Conservation (phyloP, 2,329 filamentous ascomycete species). For the Trichoderma koningii region DNA sequence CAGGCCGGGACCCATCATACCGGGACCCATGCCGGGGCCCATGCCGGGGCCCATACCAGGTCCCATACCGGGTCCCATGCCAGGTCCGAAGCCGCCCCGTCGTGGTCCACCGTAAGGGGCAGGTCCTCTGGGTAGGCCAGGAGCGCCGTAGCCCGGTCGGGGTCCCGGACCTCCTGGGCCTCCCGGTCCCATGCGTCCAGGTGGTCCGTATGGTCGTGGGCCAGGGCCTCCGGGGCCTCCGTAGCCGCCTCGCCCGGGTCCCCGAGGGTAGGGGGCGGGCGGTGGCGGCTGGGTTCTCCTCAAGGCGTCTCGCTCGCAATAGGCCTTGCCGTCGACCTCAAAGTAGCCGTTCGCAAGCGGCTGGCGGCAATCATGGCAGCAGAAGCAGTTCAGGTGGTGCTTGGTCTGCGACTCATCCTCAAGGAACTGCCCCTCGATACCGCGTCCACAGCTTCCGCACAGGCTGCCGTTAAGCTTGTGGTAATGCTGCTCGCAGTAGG, state of each 20-base stretch:
- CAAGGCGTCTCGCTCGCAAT: slow-evolving; percentile 85
- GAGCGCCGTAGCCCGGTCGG: slow-evolving; percentile 27
- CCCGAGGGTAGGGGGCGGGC: neutral
- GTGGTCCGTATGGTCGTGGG: slow-evolving; percentile 24
- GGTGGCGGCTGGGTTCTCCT: slow-evolving; percentile 47
- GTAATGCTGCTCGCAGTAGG: slow-evolving; percentile 91
- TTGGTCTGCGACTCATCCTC: slow-evolving; percentile 78
- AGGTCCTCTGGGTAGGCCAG: slow-evolving; percentile 25
- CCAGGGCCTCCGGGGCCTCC: slow-evolving; percentile 25
- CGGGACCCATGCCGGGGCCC: slow-evolving; percentile 27
- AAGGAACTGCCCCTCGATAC: slow-evolving; percentile 92
- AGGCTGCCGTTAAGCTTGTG: slow-evolving; percentile 87
- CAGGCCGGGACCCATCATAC: slow-evolving; percentile 28
- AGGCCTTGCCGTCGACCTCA: slow-evolving; percentile 76
- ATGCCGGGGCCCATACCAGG: slow-evolving; percentile 26
- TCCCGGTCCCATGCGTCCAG: slow-evolving; percentile 29
- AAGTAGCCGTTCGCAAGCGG: slow-evolving; percentile 85
- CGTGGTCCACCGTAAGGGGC: slow-evolving; percentile 28
- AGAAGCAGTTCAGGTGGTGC: slow-evolving; percentile 85
- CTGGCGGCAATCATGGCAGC: slow-evolving; percentile 74
- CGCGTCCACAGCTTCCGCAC: slow-evolving; percentile 75
- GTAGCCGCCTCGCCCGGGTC: slow-evolving; percentile 17
- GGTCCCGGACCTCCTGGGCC: slow-evolving; percentile 29
- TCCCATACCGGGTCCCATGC: slow-evolving; percentile 26
- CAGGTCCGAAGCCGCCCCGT: slow-evolving; percentile 23